phyloP scores from a whole-genome alignment of 2,329 filamentous ascomycete species.

The Graphilbum ipis-grandicollis region DNA sequence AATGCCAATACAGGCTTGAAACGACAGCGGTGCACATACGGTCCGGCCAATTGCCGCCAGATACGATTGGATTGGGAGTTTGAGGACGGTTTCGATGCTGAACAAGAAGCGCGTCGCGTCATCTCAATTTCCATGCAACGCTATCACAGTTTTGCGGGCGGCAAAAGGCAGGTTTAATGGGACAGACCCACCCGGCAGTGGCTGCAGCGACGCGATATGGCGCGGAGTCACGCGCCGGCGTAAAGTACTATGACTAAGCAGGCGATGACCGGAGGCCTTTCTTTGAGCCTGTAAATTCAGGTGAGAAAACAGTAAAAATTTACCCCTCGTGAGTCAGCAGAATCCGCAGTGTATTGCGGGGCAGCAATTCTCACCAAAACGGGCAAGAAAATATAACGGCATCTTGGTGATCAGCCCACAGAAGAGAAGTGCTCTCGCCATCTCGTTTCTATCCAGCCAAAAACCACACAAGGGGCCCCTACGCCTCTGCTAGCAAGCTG shows the following conservation, averaged over 20 bases:
- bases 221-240: too few species aligned
- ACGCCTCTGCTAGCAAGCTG: too few species aligned
- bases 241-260: too few species aligned
- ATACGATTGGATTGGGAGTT: too few species aligned
- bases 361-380: background rate
- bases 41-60: too few species aligned
- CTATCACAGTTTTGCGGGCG: background rate
- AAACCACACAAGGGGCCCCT: background rate
- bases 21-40: too few species aligned
- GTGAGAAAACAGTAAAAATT: background rate
- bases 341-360: background rate
- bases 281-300: background rate
- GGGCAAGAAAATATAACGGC: background rate
- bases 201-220: background rate
- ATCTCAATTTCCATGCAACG: background rate
- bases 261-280: too few species aligned
- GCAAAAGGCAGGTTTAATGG: background rate
- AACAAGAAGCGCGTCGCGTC: background rate
- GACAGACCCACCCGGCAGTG: background rate
- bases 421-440: too few species aligned
- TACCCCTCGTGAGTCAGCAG: conserved; percentile 1
- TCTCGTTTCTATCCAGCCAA: too few species aligned
- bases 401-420: background rate
- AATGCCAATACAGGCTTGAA: too few species aligned
- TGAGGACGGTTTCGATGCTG: background rate